These are phyloP conservation scores for Hypoxylon sp. DNA, from an alignment of 2,329 filamentous ascomycete species.

Conservation along the genomic window DNA sequence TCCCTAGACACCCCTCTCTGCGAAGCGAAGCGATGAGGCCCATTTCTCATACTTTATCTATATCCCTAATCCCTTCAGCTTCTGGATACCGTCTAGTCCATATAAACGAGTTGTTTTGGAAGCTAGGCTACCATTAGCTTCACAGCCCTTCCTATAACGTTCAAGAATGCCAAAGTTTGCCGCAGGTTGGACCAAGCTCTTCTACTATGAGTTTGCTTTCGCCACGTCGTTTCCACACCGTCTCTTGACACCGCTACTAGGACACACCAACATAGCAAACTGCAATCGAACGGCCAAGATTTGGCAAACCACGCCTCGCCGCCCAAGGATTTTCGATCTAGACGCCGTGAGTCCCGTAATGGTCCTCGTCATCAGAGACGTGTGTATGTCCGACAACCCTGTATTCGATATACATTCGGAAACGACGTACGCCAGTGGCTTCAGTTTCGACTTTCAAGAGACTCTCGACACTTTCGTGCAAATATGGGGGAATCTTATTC, in stretches of 20 bases:
- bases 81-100: neutral
- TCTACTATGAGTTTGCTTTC: slow-evolving; percentile 13
- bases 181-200: slow-evolving; percentile 4
- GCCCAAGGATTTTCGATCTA: neutral
- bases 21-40: neutral
- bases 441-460: neutral
- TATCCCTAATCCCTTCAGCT: neutral
- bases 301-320: neutral
- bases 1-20: neutral
- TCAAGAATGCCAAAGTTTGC: slow-evolving; percentile 1
- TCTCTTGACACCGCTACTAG: slow-evolving; percentile 1
- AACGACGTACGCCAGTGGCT: neutral
- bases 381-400: neutral
- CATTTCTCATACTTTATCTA: neutral
- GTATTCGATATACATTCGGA: neutral
- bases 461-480: neutral
- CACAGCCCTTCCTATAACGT: neutral
- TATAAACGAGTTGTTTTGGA: neutral
- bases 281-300: neutral
- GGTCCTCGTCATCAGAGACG: neutral
- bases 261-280: slow-evolving; percentile 2
- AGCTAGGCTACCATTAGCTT: neutral
- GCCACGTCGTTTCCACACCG: slow-evolving; percentile 8
- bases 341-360: neutral
- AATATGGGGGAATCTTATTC: neutral